Evolutionary conservation across 75 land plant genomes (phyloP), one percentile per base, ranked within the genome.

Genomic region (Larix kaempferi): DNA sequence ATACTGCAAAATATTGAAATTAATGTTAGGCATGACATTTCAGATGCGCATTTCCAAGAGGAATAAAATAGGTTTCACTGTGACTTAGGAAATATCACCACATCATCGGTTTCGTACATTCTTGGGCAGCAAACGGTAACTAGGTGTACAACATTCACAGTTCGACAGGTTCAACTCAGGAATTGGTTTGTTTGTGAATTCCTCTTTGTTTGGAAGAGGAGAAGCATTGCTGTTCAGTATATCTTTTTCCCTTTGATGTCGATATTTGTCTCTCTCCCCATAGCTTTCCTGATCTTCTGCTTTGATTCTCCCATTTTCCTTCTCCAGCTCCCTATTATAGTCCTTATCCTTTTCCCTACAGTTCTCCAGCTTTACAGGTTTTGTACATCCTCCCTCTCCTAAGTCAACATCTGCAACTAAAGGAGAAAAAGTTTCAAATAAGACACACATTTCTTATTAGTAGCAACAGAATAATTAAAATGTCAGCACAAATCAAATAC

Each of bases 141-240:
- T 96, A 35, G 99, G 99, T 26, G 99, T 92, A 63, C 99, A 96
- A 17, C 88, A 84, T 62, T 90, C 89, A 63, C 91, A 94, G 55
- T 86, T 79, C 37, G 99, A 94, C 37, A 96, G 88, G 75, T 96
- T 95, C 77, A 94, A 88, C 85, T 96, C 99, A 29, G 92, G 86
- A 49, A 96, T 91, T 4, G 95, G 93, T 60, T 96, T 96, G 61
- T 75, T 82, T 58, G 72, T 75, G 60, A 77, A 89, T 77, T 93
- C 91, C 26, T 86, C 93, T 77, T 93, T 94, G 78, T 63, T 85
- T 35, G 89, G 25, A 65, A 63, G 73, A 21, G 61, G 12, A 64
- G 88, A 77, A 74, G 62, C 83, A 82, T 85, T 90, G 57, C 85
- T 92, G 74, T 64, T n/a, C n/a, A 74, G 52, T 49, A 54, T 55